Percentiles rank a stretch among this genome's conserved stretches.
Evolutionary conservation across 2,329 filamentous ascomycete species (phyloP).

Genomic region (Aspergillus neoniger): DNA sequence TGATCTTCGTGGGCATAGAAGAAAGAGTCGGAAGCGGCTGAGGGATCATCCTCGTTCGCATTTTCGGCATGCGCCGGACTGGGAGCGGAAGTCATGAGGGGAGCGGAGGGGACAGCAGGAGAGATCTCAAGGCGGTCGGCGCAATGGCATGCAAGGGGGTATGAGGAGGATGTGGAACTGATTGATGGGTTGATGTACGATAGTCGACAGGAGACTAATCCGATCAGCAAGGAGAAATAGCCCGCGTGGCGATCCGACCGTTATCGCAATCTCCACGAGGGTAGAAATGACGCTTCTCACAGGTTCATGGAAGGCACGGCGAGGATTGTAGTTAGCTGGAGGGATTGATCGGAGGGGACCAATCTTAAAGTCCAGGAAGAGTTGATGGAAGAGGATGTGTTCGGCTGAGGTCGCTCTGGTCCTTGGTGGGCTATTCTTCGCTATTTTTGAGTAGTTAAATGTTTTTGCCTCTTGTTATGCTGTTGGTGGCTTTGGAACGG

Average conservation of each 20-base stretch:
- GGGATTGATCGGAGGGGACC: neutral
- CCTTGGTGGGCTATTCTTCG: neutral
- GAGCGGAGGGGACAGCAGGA: conserved; percentile 10
- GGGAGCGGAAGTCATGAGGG: conserved; percentile 30
- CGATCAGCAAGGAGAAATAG: conserved; percentile 14
- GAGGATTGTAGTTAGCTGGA: neutral
- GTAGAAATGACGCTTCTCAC: conserved; percentile 21
- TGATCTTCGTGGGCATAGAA: conserved; percentile 25
- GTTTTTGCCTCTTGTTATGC: neutral
- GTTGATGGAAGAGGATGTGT: neutral
- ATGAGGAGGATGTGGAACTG: conserved; percentile 12
- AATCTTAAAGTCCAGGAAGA: neutral
- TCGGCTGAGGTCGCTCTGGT: neutral
- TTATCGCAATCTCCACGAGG: conserved; percentile 26
- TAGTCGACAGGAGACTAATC: conserved; percentile 13
- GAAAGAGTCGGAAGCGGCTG: conserved; percentile 21
- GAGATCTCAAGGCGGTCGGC: conserved; percentile 19
- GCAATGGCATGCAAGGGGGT: conserved; percentile 18
- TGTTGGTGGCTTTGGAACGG: neutral
- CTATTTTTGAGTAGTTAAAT: neutral
- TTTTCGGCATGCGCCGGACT: conserved; percentile 26
- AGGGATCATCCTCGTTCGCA: conserved; percentile 33
- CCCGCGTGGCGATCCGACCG: conserved; percentile 24
- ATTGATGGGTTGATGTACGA: conserved; percentile 8
- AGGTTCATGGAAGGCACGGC: conserved; percentile 23